These are phyloP conservation scores for Ceratonia siliqua DNA, from an alignment of 306 rosid genomes.

Conservation along the genomic window DNA sequence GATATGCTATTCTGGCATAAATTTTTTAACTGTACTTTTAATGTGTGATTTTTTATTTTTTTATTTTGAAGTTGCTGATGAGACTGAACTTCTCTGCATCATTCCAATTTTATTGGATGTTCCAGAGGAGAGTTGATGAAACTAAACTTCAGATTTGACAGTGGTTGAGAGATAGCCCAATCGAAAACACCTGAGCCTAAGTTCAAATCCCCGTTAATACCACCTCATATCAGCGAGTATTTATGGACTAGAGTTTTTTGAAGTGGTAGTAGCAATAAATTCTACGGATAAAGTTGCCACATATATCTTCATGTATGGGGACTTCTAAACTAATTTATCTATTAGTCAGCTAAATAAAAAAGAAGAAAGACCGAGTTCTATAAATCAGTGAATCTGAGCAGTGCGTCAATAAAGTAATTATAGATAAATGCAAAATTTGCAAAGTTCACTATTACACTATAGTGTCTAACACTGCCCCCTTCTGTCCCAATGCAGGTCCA, in stretches of 20 bases:
- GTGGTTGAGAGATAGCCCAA: conserved; percentile 16
- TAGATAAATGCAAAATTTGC: conserved; percentile 49
- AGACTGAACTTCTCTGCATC: too few relatives aligned
- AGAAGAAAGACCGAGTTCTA: conserved; percentile 33
- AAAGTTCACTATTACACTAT: conserved; percentile 43
- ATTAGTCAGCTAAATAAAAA: conserved; percentile 17
- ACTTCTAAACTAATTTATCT: not conserved
- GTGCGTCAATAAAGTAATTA: conserved; percentile 40
- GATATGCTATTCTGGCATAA: not conserved
- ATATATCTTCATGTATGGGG: conserved; percentile 20
- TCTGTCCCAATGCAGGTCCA: conserved; percentile 67
- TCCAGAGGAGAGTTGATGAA: too few relatives aligned
- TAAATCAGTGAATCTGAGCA: conserved; percentile 41
- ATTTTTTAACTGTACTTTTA: not conserved
- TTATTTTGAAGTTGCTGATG: too few relatives aligned
- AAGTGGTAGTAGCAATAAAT: not conserved
- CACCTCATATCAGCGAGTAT: not conserved
- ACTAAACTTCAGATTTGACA: conserved; percentile 8
- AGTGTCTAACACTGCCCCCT: conserved; percentile 46
- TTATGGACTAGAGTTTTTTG: not conserved
- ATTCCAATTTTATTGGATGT: too few relatives aligned
- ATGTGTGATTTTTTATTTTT: conserved; percentile 16
- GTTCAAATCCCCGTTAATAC: conserved; percentile 14
- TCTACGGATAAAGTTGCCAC: not conserved
- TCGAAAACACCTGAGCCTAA: conserved; percentile 3